phyloP scores from a whole-genome alignment of 2,329 filamentous ascomycete genomes.

The Septoria petroselini region DNA sequence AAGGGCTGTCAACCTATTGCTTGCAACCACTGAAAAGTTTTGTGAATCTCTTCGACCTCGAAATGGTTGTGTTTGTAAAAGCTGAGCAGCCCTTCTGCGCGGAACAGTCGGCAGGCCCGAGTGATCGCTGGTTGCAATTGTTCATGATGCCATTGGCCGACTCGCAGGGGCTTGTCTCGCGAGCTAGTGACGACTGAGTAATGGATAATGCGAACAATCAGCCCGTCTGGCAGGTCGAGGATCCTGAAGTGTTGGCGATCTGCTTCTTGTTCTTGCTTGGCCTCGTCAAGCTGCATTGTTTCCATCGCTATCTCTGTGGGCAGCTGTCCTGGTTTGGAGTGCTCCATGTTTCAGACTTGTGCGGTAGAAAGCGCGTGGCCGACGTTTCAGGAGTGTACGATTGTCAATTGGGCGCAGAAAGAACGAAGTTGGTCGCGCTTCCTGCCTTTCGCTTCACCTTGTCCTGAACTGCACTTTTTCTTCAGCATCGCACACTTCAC shows the following conservation, averaged over 20 bases:
- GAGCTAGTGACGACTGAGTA: neutral
- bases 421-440: no score
- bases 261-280: no score
- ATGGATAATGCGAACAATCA: neutral
- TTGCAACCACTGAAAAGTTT: neutral
- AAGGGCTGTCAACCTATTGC: neutral
- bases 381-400: no score
- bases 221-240: neutral
- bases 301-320: no score
- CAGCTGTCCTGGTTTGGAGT: no score
- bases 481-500: no score
- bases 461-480: no score
- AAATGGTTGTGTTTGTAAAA: conserved; percentile 9
- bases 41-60: neutral
- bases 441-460: no score
- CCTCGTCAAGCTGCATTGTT: no score
- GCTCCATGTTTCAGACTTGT: no score
- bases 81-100: conserved; percentile 8
- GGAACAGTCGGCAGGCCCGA: conserved; percentile 9
- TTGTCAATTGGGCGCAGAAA: no score
- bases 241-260: neutral
- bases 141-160: neutral
- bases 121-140: conserved; percentile 7
- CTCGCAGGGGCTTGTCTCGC: neutral
- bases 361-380: no score